Conservation (phyloP, 805 yeast species). For the Pichia pseudocactophila region DNA sequence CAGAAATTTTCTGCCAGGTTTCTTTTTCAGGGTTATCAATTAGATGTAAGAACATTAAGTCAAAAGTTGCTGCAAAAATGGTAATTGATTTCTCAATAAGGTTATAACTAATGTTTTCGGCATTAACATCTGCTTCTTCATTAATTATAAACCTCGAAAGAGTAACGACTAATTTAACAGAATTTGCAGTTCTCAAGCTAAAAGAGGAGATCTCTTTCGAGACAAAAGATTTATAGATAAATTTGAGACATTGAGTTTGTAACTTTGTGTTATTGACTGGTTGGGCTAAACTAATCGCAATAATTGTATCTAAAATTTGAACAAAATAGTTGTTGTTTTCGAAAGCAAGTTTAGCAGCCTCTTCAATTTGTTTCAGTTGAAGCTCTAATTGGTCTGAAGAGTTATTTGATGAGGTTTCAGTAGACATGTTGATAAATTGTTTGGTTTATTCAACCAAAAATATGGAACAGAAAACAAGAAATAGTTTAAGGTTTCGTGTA, state of each 20-base stretch:
- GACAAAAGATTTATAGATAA: constrained; percentile 21
- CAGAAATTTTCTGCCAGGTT: constrained; percentile 48
- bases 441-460: not conserved
- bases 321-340: constrained; percentile 12
- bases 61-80: constrained; percentile 32
- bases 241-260: constrained; percentile 19
- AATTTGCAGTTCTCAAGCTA: constrained; percentile 15
- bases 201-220: constrained; percentile 16
- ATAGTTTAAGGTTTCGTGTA: not conserved
- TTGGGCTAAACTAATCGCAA: constrained; percentile 11
- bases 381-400: not conserved
- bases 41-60: constrained; percentile 36
- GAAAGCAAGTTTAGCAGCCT: constrained; percentile 14
- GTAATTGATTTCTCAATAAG: constrained; percentile 26
- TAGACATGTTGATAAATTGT: not conserved
- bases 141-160: constrained; percentile 17
- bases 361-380: constrained; percentile 11
- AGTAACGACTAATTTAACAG: constrained; percentile 17
- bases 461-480: not conserved
- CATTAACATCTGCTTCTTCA: constrained; percentile 8
- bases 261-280: constrained; percentile 11
- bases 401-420: not conserved
- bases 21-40: constrained; percentile 38
- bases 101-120: constrained; percentile 14
- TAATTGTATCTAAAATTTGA: constrained; percentile 14